phyloP scores from a whole-genome alignment of 2,329 filamentous ascomycete species.

The Colletotrichum musae region DNA sequence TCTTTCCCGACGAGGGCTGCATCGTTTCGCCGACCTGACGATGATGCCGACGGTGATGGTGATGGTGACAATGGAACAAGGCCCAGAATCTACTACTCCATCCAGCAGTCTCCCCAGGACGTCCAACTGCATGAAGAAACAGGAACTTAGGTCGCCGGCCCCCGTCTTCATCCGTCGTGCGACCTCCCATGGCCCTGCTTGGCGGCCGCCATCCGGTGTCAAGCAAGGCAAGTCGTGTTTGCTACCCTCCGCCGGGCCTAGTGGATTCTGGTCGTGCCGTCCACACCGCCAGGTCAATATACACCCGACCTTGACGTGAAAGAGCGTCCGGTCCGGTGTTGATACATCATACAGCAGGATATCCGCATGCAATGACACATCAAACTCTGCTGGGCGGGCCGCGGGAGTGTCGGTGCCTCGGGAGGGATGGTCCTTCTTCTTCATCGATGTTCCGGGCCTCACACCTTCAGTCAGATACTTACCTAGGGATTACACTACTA shows the following conservation, averaged over 20 bases:
- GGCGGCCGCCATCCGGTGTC: slow-evolving; percentile 33
- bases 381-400: slow-evolving; percentile 10
- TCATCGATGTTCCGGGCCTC: neutral
- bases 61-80: neutral
- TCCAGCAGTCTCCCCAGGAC: too few species aligned
- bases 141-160: slow-evolving; percentile 11
- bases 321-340: slow-evolving; percentile 26
- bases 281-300: slow-evolving; percentile 39
- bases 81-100: too few species aligned
- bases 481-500: neutral
- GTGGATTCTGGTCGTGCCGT: slow-evolving; percentile 25
- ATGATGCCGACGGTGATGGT: slow-evolving; percentile 4
- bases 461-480: neutral
- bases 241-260: slow-evolving; percentile 39
- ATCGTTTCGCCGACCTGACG: slow-evolving; percentile 22
- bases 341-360: slow-evolving; percentile 36
- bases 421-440: slow-evolving; percentile 2
- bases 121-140: slow-evolving; percentile 6
- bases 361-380: slow-evolving; percentile 40
- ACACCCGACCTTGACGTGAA: slow-evolving; percentile 12
- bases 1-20: slow-evolving; percentile 14
- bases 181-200: slow-evolving; percentile 26
- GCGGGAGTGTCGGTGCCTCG: slow-evolving; percentile 5
- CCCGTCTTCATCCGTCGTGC: slow-evolving; percentile 15
- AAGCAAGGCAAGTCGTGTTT: slow-evolving; percentile 35